Evolutionary conservation across 352 stramenopile species (phyloP), one percentile per base, ranked within the genome.

Genomic region (Blastocystis sp.): DNA sequence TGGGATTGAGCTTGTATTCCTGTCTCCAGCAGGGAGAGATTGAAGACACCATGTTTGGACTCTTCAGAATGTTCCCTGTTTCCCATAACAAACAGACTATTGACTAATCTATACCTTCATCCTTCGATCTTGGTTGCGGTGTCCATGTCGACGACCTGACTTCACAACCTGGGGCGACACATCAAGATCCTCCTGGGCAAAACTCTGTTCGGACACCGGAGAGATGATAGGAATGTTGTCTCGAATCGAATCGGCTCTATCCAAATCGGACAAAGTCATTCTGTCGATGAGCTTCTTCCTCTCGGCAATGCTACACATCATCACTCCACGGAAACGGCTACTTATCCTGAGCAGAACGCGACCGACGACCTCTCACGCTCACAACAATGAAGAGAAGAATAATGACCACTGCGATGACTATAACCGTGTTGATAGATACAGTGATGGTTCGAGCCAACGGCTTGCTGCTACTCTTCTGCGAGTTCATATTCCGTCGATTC

Each of bases 1-100:
- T 94, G 24, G 92, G 91, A 36, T 84, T 94, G 44, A 93, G 91
- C 57, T 32, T 78, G 42, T n/a, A 7, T 67, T 42, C 67, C 4
- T 48, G 34, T 57, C 21, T 78, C 14, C 67, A 78, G 21, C 46
- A 61, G 3, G 4, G 21, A 16, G 27, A n/a, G 27, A 78, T 78
- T 0, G 67, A 57, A 29, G 67, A 78, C 36, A 78, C 67, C 27
- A 21, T 38, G 21, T 78, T 78, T 59, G 67, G 67, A 18, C 46
- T 78, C 2, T 78, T 78, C 21, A 0, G 67, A 57, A 78, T 78
- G 67, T 78, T 6, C n/a, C 32, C 2, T n/a, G n/a, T n/a, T n/a
- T n/a, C n/a, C n/a, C n/a, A n/a, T n/a, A n/a, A n/a, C n/a, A n/a
- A n/a, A n/a, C n/a, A n/a, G n/a, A n/a, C n/a, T n/a, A n/a, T n/a